phyloP scores from a whole-genome alignment of 2,329 filamentous ascomycete species.

The Cytospora leucostoma region DNA sequence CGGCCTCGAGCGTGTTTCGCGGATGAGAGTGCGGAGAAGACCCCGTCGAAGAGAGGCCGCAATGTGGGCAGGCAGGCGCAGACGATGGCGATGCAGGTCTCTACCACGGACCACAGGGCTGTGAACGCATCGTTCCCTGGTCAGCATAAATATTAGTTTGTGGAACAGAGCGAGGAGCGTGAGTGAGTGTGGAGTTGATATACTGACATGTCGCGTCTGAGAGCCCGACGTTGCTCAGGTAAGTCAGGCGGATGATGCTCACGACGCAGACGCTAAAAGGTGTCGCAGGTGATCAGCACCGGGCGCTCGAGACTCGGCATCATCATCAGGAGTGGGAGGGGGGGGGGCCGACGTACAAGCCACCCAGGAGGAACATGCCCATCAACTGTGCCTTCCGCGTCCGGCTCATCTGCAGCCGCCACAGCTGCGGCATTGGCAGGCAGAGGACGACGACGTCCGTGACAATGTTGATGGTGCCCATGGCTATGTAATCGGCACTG shows the following conservation, averaged over 20 bases:
- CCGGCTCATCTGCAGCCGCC: slow-evolving; percentile 3
- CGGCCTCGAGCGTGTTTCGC: too few species aligned
- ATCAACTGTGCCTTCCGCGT: slow-evolving; percentile 7
- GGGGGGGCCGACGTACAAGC: slow-evolving; percentile 1
- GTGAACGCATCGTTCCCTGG: not conserved
- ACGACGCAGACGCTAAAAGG: slow-evolving; percentile 6
- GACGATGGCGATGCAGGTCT: slow-evolving; percentile 14
- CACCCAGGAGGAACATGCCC: slow-evolving; percentile 15
- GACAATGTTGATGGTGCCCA: slow-evolving; percentile 16
- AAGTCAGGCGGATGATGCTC: not conserved
- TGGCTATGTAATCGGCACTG: too few species aligned
- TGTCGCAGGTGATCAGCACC: too few species aligned
- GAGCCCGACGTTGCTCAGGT: slow-evolving; percentile 2
- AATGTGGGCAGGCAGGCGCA: slow-evolving; percentile 17
- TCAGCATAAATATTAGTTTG: too few species aligned
- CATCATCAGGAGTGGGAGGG: not conserved
- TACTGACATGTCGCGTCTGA: too few species aligned
- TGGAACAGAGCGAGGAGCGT: too few species aligned
- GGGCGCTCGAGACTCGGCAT: not conserved
- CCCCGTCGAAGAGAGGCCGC: slow-evolving; percentile 1
- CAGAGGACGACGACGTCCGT: slow-evolving; percentile 5
- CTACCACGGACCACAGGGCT: slow-evolving; percentile 13
- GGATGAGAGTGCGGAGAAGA: too few species aligned
- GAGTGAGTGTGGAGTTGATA: too few species aligned
- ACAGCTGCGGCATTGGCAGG: slow-evolving; percentile 14